These are phyloP conservation scores for Oxytropis ochrocephala DNA, from an alignment of 306 rosid species.

Conservation along the genomic window DNA sequence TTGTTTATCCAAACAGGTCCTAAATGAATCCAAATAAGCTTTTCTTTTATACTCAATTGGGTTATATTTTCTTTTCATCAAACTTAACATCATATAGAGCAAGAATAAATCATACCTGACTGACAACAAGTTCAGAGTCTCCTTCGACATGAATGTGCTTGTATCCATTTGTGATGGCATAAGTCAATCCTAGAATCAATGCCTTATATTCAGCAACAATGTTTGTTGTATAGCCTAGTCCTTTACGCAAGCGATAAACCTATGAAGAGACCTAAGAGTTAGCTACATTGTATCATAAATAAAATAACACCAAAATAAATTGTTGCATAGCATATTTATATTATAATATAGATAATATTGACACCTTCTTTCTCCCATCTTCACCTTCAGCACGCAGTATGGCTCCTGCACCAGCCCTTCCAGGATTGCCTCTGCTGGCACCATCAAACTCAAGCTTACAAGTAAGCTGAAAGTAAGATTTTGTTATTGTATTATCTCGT, in stretches of 20 bases:
- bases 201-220: conserved; percentile 85
- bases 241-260: conserved; percentile 73
- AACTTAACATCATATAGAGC: no score
- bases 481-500: not conserved
- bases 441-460: conserved; percentile 79
- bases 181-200: conserved; percentile 64
- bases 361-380: conserved; percentile 71
- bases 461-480: conserved; percentile 38
- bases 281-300: conserved; percentile 5
- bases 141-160: conserved; percentile 58
- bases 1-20: no score
- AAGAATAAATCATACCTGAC: conserved; percentile 61
- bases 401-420: conserved; percentile 90
- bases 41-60: not conserved
- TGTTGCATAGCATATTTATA: not conserved
- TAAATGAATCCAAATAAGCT: not conserved
- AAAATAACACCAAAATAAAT: not conserved
- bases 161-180: conserved; percentile 60
- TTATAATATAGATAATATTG: not conserved
- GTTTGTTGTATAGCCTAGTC: conserved; percentile 67
- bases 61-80: no score
- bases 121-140: conserved; percentile 74
- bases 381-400: conserved; percentile 63
- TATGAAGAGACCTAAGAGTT: conserved; percentile 19
- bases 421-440: conserved; percentile 96